Evolutionary conservation across 2,329 filamentous ascomycete species (phyloP), one percentile per base, ranked within the genome.

Genomic region (Aspergillus puulaauensis): DNA sequence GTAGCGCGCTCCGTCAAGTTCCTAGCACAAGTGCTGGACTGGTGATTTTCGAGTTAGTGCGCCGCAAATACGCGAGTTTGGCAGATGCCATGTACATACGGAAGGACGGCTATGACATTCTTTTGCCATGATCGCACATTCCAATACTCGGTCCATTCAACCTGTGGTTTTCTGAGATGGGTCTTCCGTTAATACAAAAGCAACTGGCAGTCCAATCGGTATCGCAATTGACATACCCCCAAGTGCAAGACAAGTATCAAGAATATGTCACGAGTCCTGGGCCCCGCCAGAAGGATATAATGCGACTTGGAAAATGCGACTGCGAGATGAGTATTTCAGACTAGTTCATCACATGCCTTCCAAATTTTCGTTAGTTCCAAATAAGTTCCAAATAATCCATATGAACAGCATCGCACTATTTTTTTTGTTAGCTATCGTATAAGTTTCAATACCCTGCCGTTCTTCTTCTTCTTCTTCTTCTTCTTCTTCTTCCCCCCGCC

Each of bases 11-110:
- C 37, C 77, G 82, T 33, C 85, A 87, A 67, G 82, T 86, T 12
- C 86, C 86, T 2, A 87, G 84, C 63, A 87, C 86, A 2, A 85
- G 82, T 61, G 84, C 85, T 1, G 86, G 84, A 0, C 71, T 88
- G 52, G 83, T 88, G 56, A 85, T 87, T 4, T 88, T 88, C 63
- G 86, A 88, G 68, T 68, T 88, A 35, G 81, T 87, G 40, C 74
- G 86, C 52, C 75, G 85, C 51, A 86, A 85, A 68, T 87, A 87
- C 68, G 82, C 81, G 3, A 79, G 77, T 60, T 67, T 77, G 51
- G 75, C 76, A n/a, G 82, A 84, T 56, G 76, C 74, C 57, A 81
- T 80, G 61, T 80, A 76, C 70, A 86, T 85, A 41, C 72, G 77
- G 39, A 81, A 83, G 61, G 84, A 85, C 61, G 83, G 84, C n/a